Evolutionary conservation across 306 rosid species (phyloP), one percentile per base, ranked within the genome.

Genomic region (Trifolium dubium): DNA sequence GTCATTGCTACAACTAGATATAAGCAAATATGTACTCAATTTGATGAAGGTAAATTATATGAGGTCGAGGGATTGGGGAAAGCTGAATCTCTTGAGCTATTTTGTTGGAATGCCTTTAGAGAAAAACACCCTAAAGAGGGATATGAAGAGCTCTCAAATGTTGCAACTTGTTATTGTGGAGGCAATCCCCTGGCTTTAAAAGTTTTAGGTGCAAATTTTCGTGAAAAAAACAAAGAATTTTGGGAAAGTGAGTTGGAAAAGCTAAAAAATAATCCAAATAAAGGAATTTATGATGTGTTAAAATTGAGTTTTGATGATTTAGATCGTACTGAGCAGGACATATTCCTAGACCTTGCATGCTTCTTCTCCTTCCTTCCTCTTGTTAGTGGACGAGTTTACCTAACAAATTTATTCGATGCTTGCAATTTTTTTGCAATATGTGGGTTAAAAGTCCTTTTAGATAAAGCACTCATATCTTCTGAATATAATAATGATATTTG

Each of bases 1-100:
- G 79, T 77, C 32, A 67, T 82, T 28, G 10, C 69, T 7, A 82
- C 82, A 67, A 78, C 60, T 4, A 68, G 77, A 69, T 61, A 82
- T 17, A 63, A 69, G 32, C 83, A 69, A 0, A 6, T 73, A 12
- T 47, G 71, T 61, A 43, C 32, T 3, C 53, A 30, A 14, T 54
- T 64, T 34, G 4, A 41, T 73, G 62, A 30, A 29, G 43, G 44
- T 76, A 54, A 17, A 39, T 54, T 69, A n/a, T 62, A 73, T 63
- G 73, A 69, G 73, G 51, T 80, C 4, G 41, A 59, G 35, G 30
- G 8, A 29, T 64, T 85, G 66, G 62, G 34, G 11, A 0, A 5
- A 2, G 2, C 50, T 3, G 71, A 82, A 53, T 79, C 86, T 11
- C 85, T 69, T 39, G 8, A 82, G 5, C 74, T 85, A 35, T 82